Evolutionary conservation across 331 rosid species (phyloP), one percentile per base, ranked within the genome.

Genomic region (Telfairia occidentalis): DNA sequence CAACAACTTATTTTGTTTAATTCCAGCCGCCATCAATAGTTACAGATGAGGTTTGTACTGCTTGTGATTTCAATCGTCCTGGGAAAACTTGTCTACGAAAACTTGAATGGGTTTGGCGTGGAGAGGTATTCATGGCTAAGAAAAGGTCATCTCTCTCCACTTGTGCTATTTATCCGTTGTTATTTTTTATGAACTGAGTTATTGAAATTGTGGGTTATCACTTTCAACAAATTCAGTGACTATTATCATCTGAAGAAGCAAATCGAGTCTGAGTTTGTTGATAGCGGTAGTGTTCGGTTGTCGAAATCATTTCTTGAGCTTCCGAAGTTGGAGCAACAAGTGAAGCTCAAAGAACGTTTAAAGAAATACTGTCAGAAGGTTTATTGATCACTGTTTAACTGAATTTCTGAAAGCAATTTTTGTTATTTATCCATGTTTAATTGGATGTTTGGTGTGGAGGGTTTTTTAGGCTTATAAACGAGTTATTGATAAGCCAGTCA

Each of bases 61-160:
- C 98, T 64, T 94, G 98, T 86, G 98, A 91, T 86, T 94, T 94
- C 86, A 90, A 94, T 80, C 96, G 97, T 72, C 98, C 98, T 5
- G 97, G 92, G 45, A 94, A 94, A 82, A 90, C 90, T 78, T 94
- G 98, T 81, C 92, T 94, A 63, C 95, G 98, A 38, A 91, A 87
- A 74, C 98, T 94, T 84, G 98, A 94, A 84, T 94, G 98, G 98
- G 97, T 91, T 82, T 94, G 98, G 98, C 97, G 98, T 64, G 98
- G 98, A 80, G 97, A 92, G 86, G 80, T 80, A 60, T 94, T 86
- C 92, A 88, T 78, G 87, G 98, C 92, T 77, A 89, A 87, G 84
- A 91, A 77, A 82, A 94, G 98, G 98, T 88, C 30, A 18, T 52
- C 26, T 37, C 54, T 29, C 73, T 9, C 67, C 35, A 11, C 42